A percentile compares a stretch with the other conserved stretches of the same genome.
These are phyloP conservation scores for Fusarium albosuccineum DNA, from an alignment of 2,329 filamentous ascomycete genomes.

Conservation along the genomic window DNA sequence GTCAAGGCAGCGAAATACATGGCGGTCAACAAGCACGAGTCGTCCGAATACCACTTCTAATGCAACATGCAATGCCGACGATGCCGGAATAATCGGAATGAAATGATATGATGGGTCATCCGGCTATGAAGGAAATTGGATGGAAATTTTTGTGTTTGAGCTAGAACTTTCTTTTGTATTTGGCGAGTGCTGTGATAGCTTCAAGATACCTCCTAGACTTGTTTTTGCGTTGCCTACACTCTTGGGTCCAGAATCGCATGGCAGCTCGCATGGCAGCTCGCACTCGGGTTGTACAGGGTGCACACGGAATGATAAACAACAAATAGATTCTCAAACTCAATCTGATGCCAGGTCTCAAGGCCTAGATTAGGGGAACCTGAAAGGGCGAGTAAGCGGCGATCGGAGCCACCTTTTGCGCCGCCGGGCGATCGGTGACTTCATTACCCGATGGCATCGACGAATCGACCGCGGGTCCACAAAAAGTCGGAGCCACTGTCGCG, in stretches of 20 bases:
- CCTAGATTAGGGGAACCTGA: neutral
- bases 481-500: neutral
- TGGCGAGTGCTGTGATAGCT: neutral
- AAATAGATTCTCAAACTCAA: constrained; percentile 20
- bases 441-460: constrained; percentile 1
- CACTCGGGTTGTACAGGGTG: neutral
- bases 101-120: neutral
- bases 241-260: no score
- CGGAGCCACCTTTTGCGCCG: neutral
- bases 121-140: no score
- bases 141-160: no score
- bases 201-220: no score
- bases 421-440: constrained; percentile 40
- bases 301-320: neutral
- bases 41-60: constrained; percentile 17
- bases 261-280: no score
- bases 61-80: constrained; percentile 8
- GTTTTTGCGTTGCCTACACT: no score
- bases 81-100: neutral
- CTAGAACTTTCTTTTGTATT: neutral
- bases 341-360: neutral
- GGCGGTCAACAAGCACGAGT: constrained; percentile 26
- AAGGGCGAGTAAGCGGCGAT: constrained; percentile 1
- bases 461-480: constrained; percentile 1
- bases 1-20: constrained; percentile 23